Base-by-base conservation (phyloP, 2,329 filamentous ascomycete species). In the Aspergillus cejpii region DNA sequence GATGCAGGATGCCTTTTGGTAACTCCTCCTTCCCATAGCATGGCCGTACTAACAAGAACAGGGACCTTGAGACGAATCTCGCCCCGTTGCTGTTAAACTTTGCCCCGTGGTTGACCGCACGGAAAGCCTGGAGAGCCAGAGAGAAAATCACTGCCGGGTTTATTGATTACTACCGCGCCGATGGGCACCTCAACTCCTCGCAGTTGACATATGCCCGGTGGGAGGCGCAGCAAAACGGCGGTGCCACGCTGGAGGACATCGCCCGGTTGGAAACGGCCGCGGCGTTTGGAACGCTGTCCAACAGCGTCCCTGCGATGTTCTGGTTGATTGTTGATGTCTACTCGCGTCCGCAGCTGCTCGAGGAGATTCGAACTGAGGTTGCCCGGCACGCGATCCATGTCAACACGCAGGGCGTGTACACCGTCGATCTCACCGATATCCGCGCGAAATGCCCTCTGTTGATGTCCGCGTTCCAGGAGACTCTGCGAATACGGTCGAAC, bases 261-360 rank as follows among this genome's bases (percentile, higher is more conserved):
- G 59, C 57, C 0, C 49, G 55, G n/a, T 45, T 56, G 2, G 64
- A 68, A 43, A 50, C 52, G 5, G 31, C 51, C 3, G 56, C 61
- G 38, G 53, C 49, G 1, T 28, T 73, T 5, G 72, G 58, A 0
- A 48, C 70, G 17, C 55, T 72, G 1, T 60, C 63, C 33, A 76
- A 76, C 50, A 70, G 71, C 0, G 57, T 65, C 3, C 68, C 69
- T 0, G 63, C 70, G 0, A 53, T 58, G 0, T 76, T 74, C 57
- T 76, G 74, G 73, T 44, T 68, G 1, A 27, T 76, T 0, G 67
- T 62, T 47, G 65, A 73, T 29, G 53, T 76, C 6, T 72, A 63
- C 53, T 68, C 67, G 4, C 61, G 67, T 1, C 64, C 68, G 0
- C 51, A 54, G 1, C 51, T 75, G 0, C 60, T 74, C 1, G 41